phyloP scores from a whole-genome alignment of 179 eudicot genomes.

The Gypsophila paniculata region DNA sequence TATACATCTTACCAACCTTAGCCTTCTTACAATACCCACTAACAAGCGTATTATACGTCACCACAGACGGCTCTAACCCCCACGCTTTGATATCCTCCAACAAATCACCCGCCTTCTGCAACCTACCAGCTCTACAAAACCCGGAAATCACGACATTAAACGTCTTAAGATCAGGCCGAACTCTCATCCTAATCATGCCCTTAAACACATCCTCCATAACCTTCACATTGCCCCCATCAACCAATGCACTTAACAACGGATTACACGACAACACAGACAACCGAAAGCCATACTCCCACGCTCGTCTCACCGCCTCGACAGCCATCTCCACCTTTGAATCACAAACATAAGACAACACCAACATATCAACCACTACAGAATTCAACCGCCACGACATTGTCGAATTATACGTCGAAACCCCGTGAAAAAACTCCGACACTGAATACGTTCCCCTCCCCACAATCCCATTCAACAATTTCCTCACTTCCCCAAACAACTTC shows the following conservation, averaged over 20 bases:
- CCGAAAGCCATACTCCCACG: conserved; percentile 57
- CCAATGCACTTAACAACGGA: conserved; percentile 46
- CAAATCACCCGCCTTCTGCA: conserved; percentile 49
- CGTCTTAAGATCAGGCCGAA: conserved; percentile 42
- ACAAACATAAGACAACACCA: conserved; percentile 39
- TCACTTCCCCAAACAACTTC: conserved; percentile 37
- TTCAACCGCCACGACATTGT: conserved; percentile 23
- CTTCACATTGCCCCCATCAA: conserved; percentile 36
- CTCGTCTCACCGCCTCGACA: conserved; percentile 48
- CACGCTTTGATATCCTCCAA: conserved; percentile 59
- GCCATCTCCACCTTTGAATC: conserved; percentile 40
- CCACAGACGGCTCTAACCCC: conserved; percentile 48
- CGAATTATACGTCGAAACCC: conserved; percentile 19
- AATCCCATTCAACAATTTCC: conserved; percentile 42
- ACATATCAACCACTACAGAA: conserved; percentile 48
- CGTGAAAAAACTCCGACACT: conserved; percentile 38
- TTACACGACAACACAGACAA: conserved; percentile 48
- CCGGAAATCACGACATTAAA: conserved; percentile 53
- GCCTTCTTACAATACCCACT: conserved; percentile 54
- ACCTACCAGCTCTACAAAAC: conserved; percentile 47
- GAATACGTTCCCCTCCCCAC: conserved; percentile 30
- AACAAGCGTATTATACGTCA: conserved; percentile 57
- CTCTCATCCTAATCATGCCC: conserved; percentile 53
- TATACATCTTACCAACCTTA: conserved; percentile 50
- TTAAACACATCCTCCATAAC: conserved; percentile 44